Percentiles rank a stretch among this genome's conserved stretches.
Conservation (phyloP, 2,329 filamentous ascomycete genomes). For the Aspergillus hortae region DNA sequence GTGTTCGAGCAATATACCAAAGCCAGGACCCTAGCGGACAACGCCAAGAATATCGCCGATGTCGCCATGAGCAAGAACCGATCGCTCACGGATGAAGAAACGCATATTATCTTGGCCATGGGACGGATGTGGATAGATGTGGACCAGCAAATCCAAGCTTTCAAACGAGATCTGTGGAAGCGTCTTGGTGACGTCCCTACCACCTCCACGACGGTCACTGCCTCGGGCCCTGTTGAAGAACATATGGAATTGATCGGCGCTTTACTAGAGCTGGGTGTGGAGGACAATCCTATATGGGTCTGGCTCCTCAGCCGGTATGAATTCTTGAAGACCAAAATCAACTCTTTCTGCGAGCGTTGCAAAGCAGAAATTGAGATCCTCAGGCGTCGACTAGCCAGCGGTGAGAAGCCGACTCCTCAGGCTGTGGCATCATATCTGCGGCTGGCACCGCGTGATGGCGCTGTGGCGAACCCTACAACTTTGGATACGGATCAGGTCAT, state of each 20-base stretch:
- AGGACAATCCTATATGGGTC: conserved; percentile 94
- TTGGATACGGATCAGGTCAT: conserved; percentile 78
- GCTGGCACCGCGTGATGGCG: conserved; percentile 64
- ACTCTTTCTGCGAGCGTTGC: conserved; percentile 74
- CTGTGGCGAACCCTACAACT: conserved; percentile 58
- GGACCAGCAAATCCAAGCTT: conserved; percentile 75
- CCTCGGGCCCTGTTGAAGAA: conserved; percentile 62
- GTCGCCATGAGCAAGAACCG: conserved; percentile 48
- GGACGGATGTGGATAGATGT: conserved; percentile 95
- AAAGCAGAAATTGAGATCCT: conserved; percentile 90
- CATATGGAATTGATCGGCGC: conserved; percentile 89
- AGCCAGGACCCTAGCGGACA: conserved; percentile 77
- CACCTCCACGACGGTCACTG: conserved; percentile 51
- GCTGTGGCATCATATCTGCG: conserved; percentile 72
- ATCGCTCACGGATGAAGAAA: conserved; percentile 69
- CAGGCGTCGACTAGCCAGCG: conserved; percentile 72
- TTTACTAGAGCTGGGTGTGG: conserved; percentile 87
- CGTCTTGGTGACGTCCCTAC: conserved; percentile 67
- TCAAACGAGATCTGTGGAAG: conserved; percentile 89
- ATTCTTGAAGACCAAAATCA: conserved; percentile 81
- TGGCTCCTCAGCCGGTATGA: conserved; percentile 91
- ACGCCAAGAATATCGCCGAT: conserved; percentile 67
- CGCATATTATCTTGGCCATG: conserved; percentile 82
- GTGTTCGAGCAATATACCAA: conserved; percentile 82
- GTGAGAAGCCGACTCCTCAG: conserved; percentile 66